These are phyloP conservation scores for Pseudocohnilembus persalinus DNA, from an alignment of 169 alveolate genomes.

Conservation along the genomic window DNA sequence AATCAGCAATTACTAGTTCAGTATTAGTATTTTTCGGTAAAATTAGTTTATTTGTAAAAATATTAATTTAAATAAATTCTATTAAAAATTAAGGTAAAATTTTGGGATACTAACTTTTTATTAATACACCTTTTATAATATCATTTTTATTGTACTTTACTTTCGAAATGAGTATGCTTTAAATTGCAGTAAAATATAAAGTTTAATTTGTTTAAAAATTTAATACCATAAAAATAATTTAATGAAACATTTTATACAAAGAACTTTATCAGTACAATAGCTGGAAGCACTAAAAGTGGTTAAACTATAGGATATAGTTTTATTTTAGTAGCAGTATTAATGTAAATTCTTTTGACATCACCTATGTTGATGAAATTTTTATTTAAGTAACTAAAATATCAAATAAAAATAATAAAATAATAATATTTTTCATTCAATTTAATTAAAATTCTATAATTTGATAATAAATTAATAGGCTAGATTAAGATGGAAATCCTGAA, in stretches of 20 bases:
- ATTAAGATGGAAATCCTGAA: not conserved
- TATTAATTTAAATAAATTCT: too few relatives aligned
- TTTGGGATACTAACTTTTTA: not conserved
- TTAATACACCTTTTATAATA: not conserved
- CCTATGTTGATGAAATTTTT: not conserved
- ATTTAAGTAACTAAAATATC: too few relatives aligned
- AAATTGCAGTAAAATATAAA: not conserved
- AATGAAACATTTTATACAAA: too few relatives aligned
- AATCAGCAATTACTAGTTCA: not conserved
- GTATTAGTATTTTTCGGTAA: not conserved
- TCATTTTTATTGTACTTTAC: not conserved
- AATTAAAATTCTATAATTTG: not conserved
- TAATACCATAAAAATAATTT: too few relatives aligned
- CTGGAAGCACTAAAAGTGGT: not conserved
- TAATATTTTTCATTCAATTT: too few relatives aligned
- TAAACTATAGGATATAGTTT: not conserved
- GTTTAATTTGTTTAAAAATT: not conserved
- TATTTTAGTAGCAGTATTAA: not conserved
- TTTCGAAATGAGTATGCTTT: not conserved
- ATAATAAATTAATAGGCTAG: not conserved
- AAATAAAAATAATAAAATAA: too few relatives aligned
- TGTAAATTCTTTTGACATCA: not conserved
- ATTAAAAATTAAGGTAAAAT: not conserved
- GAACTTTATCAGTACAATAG: not conserved
- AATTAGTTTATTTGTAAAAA: too few relatives aligned